Conservation (phyloP, 2,329 filamentous ascomycete species). For the Colletotrichum lindemuthianum region DNA sequence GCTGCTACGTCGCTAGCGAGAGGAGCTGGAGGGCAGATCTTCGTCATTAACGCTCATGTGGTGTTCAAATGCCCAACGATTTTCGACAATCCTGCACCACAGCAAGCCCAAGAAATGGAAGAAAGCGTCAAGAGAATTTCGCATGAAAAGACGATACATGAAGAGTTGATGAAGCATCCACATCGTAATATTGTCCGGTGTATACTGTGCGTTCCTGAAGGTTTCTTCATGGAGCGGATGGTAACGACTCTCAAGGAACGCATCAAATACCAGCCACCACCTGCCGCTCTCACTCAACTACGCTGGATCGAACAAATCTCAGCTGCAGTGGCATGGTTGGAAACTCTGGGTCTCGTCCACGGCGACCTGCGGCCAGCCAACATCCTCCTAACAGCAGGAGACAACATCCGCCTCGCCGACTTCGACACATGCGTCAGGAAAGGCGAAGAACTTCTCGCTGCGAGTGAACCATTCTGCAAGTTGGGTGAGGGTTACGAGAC, state of each 20-base stretch:
- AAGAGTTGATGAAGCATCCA: neutral
- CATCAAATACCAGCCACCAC: no score
- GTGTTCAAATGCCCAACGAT: no score
- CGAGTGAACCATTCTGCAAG: conserved; percentile 3
- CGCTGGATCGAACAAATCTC: neutral
- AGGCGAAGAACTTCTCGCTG: conserved; percentile 2
- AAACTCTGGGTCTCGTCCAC: conserved; percentile 22
- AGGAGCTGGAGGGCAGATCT: no score
- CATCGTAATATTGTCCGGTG: conserved; percentile 1
- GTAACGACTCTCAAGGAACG: neutral
- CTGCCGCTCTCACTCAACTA: no score
- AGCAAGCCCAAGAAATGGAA: no score
- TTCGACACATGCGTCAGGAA: conserved; percentile 24
- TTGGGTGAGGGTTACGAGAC: conserved; percentile 19
- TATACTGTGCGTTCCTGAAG: neutral
- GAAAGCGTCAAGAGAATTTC: no score
- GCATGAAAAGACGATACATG: no score
- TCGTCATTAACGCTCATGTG: no score
- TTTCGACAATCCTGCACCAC: no score
- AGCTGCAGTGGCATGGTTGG: conserved; percentile 32
- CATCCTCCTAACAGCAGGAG: conserved; percentile 21
- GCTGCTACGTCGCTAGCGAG: no score
- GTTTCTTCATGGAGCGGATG: neutral
- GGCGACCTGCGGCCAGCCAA: conserved; percentile 34
- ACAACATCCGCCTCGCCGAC: conserved; percentile 33